Base-by-base conservation (phyloP, 805 yeast genomes). In the Candida wancherniae region DNA sequence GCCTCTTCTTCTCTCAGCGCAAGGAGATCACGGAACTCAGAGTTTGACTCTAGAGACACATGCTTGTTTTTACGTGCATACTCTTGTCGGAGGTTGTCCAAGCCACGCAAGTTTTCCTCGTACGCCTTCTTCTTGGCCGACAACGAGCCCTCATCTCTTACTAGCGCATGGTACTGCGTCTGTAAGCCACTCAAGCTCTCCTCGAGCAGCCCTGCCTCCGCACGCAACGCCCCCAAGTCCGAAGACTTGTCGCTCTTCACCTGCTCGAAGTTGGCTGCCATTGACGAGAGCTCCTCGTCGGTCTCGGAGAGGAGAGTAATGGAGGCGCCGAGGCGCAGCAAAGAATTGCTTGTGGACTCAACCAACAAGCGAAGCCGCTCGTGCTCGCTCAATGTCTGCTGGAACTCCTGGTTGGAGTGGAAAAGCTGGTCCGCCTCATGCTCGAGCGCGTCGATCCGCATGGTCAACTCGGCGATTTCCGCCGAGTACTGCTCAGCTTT, bases 321-420 rank as follows among this genome's bases (percentile, higher is more conserved):
- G 1, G 76, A 61, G 1, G 56, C 42, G n/a, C 54, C 53, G 3
- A 85, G 50, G 26, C 84, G 63, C 7, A 56, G 54, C 3, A 77
- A 66, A 38, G 79, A 84, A 11, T 71, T 75, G 2, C 45, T 39
- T 4, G 75, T 51, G 2, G 75, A 63, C 7, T 48, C 48, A 35
- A 64, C 61, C 27, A 70, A 69, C 29, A 73, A 73, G 20, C 63
- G 59, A 26, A 82, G 50, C 29, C 73, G 75, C 22, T 81, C 84
- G 14, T 78, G 55, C 39, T 73, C 73, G 17, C 82, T 77, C 13
- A 88, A 51, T 1, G 77, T 74, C 37, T 77, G 68, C 50, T 86
- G 95, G 51, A 80, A 88, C 36, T 82, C 81, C 51, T 85, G 95
- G 48, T 85, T 84, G 1, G 84, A 68, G 28, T 75, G 73, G 56